Conservation (phyloP, 805 yeast species). For the Clavispora phyllophila region DNA sequence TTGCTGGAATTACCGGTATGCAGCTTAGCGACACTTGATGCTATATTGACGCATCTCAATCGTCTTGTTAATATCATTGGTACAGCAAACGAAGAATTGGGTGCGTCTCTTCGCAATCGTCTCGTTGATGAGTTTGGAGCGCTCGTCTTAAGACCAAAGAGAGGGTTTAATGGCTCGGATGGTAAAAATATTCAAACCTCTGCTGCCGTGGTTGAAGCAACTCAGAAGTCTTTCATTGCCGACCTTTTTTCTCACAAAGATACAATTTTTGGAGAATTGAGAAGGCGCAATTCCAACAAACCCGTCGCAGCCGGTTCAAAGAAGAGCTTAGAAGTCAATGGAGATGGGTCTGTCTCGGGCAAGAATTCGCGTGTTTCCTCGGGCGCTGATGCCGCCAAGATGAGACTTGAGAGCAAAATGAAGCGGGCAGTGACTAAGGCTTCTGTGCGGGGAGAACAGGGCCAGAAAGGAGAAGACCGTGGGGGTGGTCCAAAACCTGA, state of each 20-base stretch:
- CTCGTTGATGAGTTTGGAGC: slow-evolving; percentile 65
- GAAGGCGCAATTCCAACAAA: slow-evolving; percentile 30
- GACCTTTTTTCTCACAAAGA: slow-evolving; percentile 61
- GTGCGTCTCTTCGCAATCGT: slow-evolving; percentile 35
- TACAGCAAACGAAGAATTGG: slow-evolving; percentile 31
- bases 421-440: slow-evolving; percentile 21
- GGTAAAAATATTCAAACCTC: slow-evolving; percentile 12
- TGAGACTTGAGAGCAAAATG: slow-evolving; percentile 23
- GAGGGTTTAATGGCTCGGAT: slow-evolving; percentile 14
- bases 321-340: not conserved
- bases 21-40: slow-evolving; percentile 75
- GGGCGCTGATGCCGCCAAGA: slow-evolving; percentile 14
- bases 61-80: slow-evolving; percentile 51
- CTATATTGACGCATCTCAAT: slow-evolving; percentile 69
- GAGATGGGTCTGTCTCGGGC: not conserved
- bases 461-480: not conserved
- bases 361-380: not conserved
- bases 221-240: slow-evolving; percentile 48
- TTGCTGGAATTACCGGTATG: slow-evolving; percentile 63
- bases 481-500: not conserved
- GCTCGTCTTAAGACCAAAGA: slow-evolving; percentile 52
- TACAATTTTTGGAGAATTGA: slow-evolving; percentile 59
- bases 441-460: not conserved
- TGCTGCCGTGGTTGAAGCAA: slow-evolving; percentile 14
- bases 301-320: not conserved